These are phyloP conservation scores for Patellifolia procumbens DNA, from an alignment of 179 eudicot genomes.

Conservation along the genomic window DNA sequence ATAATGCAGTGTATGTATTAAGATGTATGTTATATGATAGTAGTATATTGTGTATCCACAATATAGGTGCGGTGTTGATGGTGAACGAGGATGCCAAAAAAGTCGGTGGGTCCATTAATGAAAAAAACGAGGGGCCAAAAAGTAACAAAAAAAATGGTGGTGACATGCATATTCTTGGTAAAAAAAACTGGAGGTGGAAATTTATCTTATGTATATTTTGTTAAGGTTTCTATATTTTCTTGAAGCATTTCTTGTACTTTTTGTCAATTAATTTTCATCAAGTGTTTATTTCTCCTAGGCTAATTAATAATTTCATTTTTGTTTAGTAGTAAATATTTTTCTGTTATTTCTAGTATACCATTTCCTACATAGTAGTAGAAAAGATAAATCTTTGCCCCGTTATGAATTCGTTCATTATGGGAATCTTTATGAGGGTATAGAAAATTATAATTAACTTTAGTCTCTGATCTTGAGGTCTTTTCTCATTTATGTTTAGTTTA, in stretches of 20 bases:
- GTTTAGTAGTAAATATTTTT: neutral
- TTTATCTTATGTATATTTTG: constrained; percentile 7
- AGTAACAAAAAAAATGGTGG: too few species aligned
- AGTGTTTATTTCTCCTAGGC: neutral
- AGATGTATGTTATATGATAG: constrained; percentile 15
- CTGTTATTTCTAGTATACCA: neutral
- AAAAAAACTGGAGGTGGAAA: neutral
- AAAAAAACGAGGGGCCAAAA: neutral
- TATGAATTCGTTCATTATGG: too few species aligned
- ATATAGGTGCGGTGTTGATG: neutral
- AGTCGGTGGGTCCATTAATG: neutral
- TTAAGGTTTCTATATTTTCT: neutral
- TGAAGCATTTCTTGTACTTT: constrained; percentile 1
- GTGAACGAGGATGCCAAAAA: neutral
- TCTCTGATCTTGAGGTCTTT: too few species aligned
- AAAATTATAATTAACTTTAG: too few species aligned
- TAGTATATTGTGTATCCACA: neutral
- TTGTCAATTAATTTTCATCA: neutral
- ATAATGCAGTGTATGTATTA: neutral
- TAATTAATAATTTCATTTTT: neutral
- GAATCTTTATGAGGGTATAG: too few species aligned
- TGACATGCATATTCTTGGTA: neutral
- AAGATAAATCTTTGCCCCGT: too few species aligned
- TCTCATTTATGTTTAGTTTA: too few species aligned
- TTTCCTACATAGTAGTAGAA: too few species aligned